Evolutionary conservation across 371 early-diverging fungal genomes (phyloP).

Genomic region (Syncephalastrum sp.): DNA sequence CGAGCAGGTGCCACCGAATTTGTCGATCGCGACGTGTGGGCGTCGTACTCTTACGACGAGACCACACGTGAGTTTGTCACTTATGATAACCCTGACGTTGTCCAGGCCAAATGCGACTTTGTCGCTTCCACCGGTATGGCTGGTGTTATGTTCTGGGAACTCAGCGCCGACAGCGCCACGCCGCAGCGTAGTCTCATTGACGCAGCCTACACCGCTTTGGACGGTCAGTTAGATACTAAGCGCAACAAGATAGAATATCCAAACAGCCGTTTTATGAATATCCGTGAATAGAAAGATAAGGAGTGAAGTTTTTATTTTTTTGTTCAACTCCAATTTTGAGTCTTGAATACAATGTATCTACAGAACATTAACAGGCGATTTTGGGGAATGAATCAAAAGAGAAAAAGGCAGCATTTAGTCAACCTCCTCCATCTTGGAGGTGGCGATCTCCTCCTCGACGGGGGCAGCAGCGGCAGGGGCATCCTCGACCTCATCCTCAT

Average conservation of each 20-base stretch:
- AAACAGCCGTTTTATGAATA: too few species aligned
- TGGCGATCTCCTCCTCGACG: slow-evolving; percentile 62
- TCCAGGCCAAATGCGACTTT: slow-evolving; percentile 75
- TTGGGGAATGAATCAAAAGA: too few species aligned
- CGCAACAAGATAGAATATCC: too few species aligned
- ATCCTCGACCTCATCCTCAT: slow-evolving; percentile 70
- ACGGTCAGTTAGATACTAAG: slow-evolving; percentile 31
- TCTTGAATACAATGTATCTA: too few species aligned
- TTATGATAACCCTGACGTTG: slow-evolving; percentile 74
- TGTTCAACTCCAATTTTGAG: too few species aligned
- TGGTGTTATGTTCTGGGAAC: slow-evolving; percentile 89
- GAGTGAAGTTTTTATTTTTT: too few species aligned
- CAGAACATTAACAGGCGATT: too few species aligned
- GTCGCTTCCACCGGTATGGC: slow-evolving; percentile 62
- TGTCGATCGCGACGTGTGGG: slow-evolving; percentile 67
- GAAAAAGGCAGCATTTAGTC: slow-evolving; percentile 60
- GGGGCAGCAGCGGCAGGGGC: slow-evolving; percentile 42
- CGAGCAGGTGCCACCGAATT: slow-evolving; percentile 61
- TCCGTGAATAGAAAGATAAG: too few species aligned
- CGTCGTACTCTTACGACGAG: slow-evolving; percentile 76
- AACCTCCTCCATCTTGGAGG: slow-evolving; percentile 97
- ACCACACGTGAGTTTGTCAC: slow-evolving; percentile 67
- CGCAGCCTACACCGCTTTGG: slow-evolving; percentile 36
- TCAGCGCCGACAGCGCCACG: slow-evolving; percentile 54
- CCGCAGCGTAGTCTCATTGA: slow-evolving; percentile 39